These are phyloP conservation scores for Nakaseomyces sp. DNA, from an alignment of 1,139 yeast species.

Conservation along the genomic window DNA sequence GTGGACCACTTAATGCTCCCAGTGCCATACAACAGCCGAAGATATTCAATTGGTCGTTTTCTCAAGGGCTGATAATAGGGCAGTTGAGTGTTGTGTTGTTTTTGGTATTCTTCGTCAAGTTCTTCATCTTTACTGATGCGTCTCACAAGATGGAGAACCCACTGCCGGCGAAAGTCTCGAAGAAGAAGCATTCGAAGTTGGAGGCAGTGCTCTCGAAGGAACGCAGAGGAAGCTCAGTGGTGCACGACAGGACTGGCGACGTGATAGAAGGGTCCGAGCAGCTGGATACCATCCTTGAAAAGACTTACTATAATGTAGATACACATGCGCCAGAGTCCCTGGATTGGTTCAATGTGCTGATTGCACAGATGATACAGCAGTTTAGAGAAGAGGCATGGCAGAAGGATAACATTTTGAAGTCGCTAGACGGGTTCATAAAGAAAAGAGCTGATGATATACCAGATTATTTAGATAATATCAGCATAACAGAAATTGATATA, in stretches of 20 bases:
- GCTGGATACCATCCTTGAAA: slow-evolving; percentile 57
- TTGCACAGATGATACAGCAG: slow-evolving; percentile 86
- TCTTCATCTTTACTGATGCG: slow-evolving; percentile 77
- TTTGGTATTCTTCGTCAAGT: slow-evolving; percentile 68
- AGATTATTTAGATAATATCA: slow-evolving; percentile 68
- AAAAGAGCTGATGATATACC: slow-evolving; percentile 43
- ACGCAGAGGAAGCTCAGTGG: slow-evolving; percentile 22
- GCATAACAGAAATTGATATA: slow-evolving; percentile 78
- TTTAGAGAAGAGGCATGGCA: slow-evolving; percentile 76
- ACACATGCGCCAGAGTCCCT: slow-evolving; percentile 82
- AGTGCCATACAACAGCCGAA: not conserved
- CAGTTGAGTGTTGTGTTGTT: slow-evolving; percentile 75
- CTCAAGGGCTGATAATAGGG: slow-evolving; percentile 73
- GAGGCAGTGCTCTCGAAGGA: slow-evolving; percentile 28
- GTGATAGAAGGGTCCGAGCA: slow-evolving; percentile 27
- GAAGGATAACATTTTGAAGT: slow-evolving; percentile 75
- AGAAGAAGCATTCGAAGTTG: slow-evolving; percentile 23
- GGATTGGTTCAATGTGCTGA: slow-evolving; percentile 92
- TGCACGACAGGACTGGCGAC: slow-evolving; percentile 16
- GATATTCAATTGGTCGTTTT: slow-evolving; percentile 46
- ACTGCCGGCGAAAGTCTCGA: slow-evolving; percentile 13
- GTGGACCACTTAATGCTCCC: not conserved
- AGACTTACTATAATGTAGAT: slow-evolving; percentile 84
- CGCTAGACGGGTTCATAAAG: slow-evolving; percentile 47
- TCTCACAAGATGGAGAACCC: slow-evolving; percentile 19